These are phyloP conservation scores for Sarocladium oryzae DNA, from an alignment of 2,329 filamentous ascomycete genomes.

Conservation along the genomic window DNA sequence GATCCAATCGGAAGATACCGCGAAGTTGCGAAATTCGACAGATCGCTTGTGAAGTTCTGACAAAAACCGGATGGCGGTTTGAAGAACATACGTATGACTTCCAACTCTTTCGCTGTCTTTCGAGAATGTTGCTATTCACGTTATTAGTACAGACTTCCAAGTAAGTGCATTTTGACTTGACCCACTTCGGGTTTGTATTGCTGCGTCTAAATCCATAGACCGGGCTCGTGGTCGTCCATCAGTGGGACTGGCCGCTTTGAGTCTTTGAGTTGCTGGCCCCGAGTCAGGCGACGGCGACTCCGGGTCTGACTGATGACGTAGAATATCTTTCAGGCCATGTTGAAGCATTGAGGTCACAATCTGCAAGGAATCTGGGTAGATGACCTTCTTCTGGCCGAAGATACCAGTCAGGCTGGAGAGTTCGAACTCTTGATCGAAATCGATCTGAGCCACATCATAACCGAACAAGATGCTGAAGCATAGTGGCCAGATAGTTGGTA, in stretches of 20 bases:
- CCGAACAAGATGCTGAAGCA: conserved; percentile 87
- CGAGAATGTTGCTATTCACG: conserved; percentile 18
- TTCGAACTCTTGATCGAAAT: conserved; percentile 69
- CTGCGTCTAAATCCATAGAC: conserved; percentile 61
- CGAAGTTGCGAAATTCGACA: conserved; percentile 73
- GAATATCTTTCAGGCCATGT: conserved; percentile 67
- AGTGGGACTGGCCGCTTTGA: conserved; percentile 7
- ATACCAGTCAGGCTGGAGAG: conserved; percentile 66
- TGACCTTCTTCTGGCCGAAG: conserved; percentile 63
- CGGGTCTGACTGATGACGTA: conserved; percentile 54
- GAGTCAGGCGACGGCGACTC: conserved; percentile 38
- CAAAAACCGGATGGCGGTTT: conserved; percentile 73
- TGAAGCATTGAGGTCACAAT: conserved; percentile 85
- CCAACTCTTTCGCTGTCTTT: conserved; percentile 41
- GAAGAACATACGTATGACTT: conserved; percentile 57
- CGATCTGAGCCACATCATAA: conserved; percentile 66
- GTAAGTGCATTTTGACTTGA: conserved; percentile 2
- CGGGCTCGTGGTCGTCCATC: conserved; percentile 40
- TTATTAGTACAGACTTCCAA: background rate
- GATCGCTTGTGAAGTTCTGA: conserved; percentile 73
- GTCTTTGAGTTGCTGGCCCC: conserved; percentile 10
- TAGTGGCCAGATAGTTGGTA: conserved; percentile 77
- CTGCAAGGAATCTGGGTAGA: conserved; percentile 70
- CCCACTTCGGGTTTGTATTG: conserved; percentile 49
- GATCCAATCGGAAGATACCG: conserved; percentile 71